Evolutionary conservation across 192 early-diverging fungal species (phyloP), one percentile per base, ranked within the genome.

Genomic region (Obelidium mucronatum): DNA sequence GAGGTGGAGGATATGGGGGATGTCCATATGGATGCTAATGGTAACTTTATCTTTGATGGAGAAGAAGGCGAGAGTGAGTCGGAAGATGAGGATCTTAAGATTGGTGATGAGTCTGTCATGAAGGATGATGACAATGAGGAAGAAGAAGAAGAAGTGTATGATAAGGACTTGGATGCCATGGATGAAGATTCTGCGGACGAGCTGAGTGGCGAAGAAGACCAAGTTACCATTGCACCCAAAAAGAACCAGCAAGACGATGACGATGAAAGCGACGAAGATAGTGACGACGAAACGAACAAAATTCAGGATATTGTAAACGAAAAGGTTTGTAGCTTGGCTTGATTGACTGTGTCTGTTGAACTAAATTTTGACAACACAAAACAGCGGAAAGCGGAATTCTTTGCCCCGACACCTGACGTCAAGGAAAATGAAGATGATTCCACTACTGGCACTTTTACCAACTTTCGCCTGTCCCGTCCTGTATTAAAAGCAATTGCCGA

Each of bases 391-490:
- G 85, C 85, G 17, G 85, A 78, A 33, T 86, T 81, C 64, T 86
- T 86, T 72, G 83, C 80, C 30, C 60, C 74, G 2, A 73, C 76
- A 5, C 80, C 82, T 1, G 79, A 76, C 62, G 36, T 42, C 6
- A 5, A 36, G 40, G 36, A 61, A 24, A 6, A n/a, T 3, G 56
- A 59, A 11, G 71, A 65, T 24, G 62, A n/a, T 3, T 34, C 42
- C 5, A 78, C 71, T 17, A 63, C 39, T 4, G 92, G 94, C n/a
- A 90, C 96, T 17, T 99, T 99, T 78, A 91, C 93, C 3, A 84
- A 85, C 8, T 93, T 99, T 91, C 93, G 94, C 64, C 83, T 99
- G 11, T 98, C 98, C 26, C 93, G 98, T 39, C 97, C 95, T 44
- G 94, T 99, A 48, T 87, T 98, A 71, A 95, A 95, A 76, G 96